A percentile compares a stretch with the other conserved stretches of the same genome.
phyloP scores from a whole-genome alignment of 108 stramenopile species.

The Cyclotella cryptica region DNA sequence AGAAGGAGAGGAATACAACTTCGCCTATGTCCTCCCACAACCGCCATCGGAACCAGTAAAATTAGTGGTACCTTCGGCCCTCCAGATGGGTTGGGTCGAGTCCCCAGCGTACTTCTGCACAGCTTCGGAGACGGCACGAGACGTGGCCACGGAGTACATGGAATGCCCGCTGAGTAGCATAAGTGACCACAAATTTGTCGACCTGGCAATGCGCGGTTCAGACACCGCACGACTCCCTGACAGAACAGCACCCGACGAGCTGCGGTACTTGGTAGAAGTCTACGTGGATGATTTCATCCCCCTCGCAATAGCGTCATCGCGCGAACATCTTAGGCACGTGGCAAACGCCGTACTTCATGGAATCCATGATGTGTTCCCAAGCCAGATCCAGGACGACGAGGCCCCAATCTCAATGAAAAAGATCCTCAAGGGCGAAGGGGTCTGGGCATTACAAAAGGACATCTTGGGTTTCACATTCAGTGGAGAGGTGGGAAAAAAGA shows the following conservation, averaged over 20 bases:
- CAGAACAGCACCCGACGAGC: too few relatives aligned
- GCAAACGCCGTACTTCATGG: constrained; percentile 1
- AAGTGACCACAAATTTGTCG: too few relatives aligned
- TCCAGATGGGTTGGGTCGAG: too few relatives aligned
- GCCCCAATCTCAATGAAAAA: constrained; percentile 41
- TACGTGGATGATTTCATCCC: constrained; percentile 32
- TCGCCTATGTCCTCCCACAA: background rate
- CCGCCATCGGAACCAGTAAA: too few relatives aligned
- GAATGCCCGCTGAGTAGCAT: too few relatives aligned
- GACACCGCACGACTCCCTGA: too few relatives aligned
- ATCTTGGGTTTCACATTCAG: background rate
- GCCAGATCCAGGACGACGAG: background rate
- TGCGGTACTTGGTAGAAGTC: constrained; percentile 6
- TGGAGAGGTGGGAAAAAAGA: background rate
- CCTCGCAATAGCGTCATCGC: constrained; percentile 7
- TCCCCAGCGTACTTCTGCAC: too few relatives aligned
- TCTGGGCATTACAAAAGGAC: background rate
- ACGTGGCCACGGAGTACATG: background rate
- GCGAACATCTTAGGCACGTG: background rate
- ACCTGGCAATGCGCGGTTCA: too few relatives aligned
- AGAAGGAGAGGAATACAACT: constrained; percentile 21
- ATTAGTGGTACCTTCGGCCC: background rate
- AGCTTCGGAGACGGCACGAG: too few relatives aligned
- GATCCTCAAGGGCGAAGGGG: background rate
- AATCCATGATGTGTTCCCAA: constrained; percentile 30